Conservation (phyloP, 768 basidiomycete species). For the Tricholomella constricta region DNA sequence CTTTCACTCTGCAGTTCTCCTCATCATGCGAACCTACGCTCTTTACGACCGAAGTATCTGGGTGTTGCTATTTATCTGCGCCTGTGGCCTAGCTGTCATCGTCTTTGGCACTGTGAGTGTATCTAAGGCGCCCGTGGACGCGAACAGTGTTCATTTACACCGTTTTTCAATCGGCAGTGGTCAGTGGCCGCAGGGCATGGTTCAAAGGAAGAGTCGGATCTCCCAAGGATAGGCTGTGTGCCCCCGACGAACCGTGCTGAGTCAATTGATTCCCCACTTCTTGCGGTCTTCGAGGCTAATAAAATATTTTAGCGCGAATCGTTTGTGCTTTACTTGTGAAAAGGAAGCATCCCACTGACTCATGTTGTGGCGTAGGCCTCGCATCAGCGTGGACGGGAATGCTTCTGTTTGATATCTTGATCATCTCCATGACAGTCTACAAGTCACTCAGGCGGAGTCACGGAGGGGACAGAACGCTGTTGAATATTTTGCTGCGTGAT, state of each 20-base stretch:
- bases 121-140: not conserved
- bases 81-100: constrained; percentile 29
- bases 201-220: too few relatives aligned
- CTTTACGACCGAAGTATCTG: constrained; percentile 36
- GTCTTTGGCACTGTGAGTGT: constrained; percentile 26
- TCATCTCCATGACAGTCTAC: constrained; percentile 42
- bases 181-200: not conserved
- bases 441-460: constrained; percentile 32
- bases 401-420: constrained; percentile 41
- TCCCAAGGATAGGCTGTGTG: not conserved
- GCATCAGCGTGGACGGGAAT: constrained; percentile 42
- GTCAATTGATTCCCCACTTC: not conserved
- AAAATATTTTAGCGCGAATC: constrained; percentile 13
- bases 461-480: constrained; percentile 22
- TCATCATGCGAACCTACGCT: constrained; percentile 44
- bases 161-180: constrained; percentile 11
- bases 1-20: constrained; percentile 26
- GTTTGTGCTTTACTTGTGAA: constrained; percentile 10
- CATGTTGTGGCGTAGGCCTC: constrained; percentile 23
- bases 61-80: constrained; percentile 28
- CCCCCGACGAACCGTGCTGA: not conserved
- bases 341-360: not conserved
- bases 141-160: constrained; percentile 20
- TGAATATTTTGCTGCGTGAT: constrained; percentile 42
- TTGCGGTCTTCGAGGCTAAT: not conserved